Conservation (phyloP, 2,329 filamentous ascomycete genomes). For the Plectosphaerella cucumerina region DNA sequence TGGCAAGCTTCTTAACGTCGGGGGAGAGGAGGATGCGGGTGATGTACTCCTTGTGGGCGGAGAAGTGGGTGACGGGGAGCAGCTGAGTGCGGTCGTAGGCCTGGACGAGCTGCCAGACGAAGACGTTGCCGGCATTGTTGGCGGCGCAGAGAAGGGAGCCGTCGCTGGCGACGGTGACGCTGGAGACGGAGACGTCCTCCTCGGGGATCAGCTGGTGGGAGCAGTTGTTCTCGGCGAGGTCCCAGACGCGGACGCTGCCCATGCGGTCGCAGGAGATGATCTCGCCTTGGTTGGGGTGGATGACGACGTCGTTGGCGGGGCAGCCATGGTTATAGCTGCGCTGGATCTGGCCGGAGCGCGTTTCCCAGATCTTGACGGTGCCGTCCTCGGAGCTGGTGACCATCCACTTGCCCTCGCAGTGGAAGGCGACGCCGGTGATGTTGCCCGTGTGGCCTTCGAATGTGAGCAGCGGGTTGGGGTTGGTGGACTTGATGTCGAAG, state of each 20-base stretch:
- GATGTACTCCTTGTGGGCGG: constrained; percentile 87
- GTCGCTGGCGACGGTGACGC: constrained; percentile 93
- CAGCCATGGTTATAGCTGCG: constrained; percentile 88
- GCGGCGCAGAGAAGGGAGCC: constrained; percentile 89
- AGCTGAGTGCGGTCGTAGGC: constrained; percentile 78
- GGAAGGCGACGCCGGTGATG: constrained; percentile 93
- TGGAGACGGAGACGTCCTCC: constrained; percentile 89
- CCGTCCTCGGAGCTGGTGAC: constrained; percentile 96
- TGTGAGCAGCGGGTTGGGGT: constrained; percentile 85
- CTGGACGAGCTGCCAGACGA: constrained; percentile 92
- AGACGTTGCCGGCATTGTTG: constrained; percentile 91
- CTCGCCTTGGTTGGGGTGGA: constrained; percentile 97
- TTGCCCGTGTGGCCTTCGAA: constrained; percentile 97
- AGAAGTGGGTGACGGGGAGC: constrained; percentile 82
- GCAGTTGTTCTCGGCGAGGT: constrained; percentile 94
- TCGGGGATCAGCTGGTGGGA: constrained; percentile 94
- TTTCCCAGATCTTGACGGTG: constrained; percentile 97
- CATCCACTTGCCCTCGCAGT: constrained; percentile 99
- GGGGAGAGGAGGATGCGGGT: constrained; percentile 88
- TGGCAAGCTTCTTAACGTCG: constrained; percentile 90
- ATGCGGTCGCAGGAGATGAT: constrained; percentile 93
- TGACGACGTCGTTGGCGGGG: constrained; percentile 96
- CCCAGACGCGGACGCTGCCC: constrained; percentile 93
- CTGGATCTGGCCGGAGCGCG: constrained; percentile 78
- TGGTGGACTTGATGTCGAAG: constrained; percentile 98